Evolutionary conservation across 1,284 basidiomycete genomes (phyloP), one percentile per base, ranked within the genome.

Genomic region (Boletellus sp.): DNA sequence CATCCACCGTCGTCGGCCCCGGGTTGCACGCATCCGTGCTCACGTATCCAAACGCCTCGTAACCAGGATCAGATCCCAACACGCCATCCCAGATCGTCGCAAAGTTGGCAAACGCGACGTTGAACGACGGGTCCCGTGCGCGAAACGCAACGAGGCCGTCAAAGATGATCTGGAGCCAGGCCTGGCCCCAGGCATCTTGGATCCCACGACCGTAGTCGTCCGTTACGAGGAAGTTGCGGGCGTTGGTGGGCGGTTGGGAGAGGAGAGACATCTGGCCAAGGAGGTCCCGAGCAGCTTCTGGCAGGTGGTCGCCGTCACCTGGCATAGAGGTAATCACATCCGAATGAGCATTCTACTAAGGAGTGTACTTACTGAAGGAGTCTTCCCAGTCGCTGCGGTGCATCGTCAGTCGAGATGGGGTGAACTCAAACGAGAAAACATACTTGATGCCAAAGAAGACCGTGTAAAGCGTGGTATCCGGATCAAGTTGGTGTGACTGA

Each of bases 151-250:
- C 56, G 14, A 77, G 49, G 1, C 65, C 66, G 8, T 64, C 53
- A 49, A 72, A 77, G 14, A 77, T 51, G 2, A 59, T 50, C 33
- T 69, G 63, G 41, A 76, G 70, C 64, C 68, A 78, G 7, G 67
- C 62, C 50, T 77, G 64, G 8, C 75, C 76, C 26, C 55, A 61
- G 0, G 61, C 51, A 2, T 67, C 59, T 3, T 64, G 61, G 1
- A 30, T 57, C 2, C 76, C 76, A 11, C 69, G 66, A 7, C 77
- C 76, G 23, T 78, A 78, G 26, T 65, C 70, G 45, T 77, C 75
- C 1, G 74, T 64, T 5, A 78, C 47, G 11, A 78, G 67, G 47
- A 78, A 70, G 45, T 73, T 69, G 16, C 65, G 61, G 2, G 73
- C 74, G 41, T 71, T 72, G 16, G 64, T 71, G 1, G 76, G 72